Evolutionary conservation across 192 early-diverging fungal species (phyloP), one percentile per base, ranked within the genome.

Genomic region (Podila epigama): DNA sequence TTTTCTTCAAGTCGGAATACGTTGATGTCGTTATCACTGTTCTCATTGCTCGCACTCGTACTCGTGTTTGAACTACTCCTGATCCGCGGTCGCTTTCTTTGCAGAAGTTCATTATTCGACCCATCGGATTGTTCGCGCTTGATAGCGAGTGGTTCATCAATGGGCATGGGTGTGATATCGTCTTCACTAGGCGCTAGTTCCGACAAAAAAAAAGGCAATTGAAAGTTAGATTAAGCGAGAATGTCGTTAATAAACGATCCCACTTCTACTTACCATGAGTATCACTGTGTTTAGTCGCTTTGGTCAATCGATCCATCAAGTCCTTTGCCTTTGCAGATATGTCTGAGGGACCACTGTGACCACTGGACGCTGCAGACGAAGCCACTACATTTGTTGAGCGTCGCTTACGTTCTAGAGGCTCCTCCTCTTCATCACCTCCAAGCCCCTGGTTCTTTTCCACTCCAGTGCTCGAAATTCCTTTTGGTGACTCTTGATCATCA

Each of bases 61-160:
- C 59, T 53, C 42, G 41, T 52, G 55, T 64, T 6, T 51, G 55
- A 6, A 64, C 37, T 2, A 64, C 62, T 5, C 51, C 51, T 31
- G 48, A 36, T 35, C 57, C 39, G 37, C 20, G 32, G 36, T 32
- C 44, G 44, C 25, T 48, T 48, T 4, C 44, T 18, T 22, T 22
- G 35, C 20, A 16, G 22, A 13, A 31, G 52, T 1, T 35, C 29
- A 27, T 39, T 27, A 28, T 55, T 65, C 13, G 63, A 4, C 5
- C 16, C 39, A 28, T 29, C 36, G 1, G 70, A 72, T 25, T 64
- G 62, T 22, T 72, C 70, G 28, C 70, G 70, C 35, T 72, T 72
- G 48, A 72, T 58, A 9, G 18, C 51, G 15, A 3, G 16, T 48
- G 20, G 42, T 22, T 32, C 12, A 40, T 18, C 8, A 7, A 39